Evolutionary conservation across 768 basidiomycete species (phyloP).

Genomic region (Galerina sulciceps): DNA sequence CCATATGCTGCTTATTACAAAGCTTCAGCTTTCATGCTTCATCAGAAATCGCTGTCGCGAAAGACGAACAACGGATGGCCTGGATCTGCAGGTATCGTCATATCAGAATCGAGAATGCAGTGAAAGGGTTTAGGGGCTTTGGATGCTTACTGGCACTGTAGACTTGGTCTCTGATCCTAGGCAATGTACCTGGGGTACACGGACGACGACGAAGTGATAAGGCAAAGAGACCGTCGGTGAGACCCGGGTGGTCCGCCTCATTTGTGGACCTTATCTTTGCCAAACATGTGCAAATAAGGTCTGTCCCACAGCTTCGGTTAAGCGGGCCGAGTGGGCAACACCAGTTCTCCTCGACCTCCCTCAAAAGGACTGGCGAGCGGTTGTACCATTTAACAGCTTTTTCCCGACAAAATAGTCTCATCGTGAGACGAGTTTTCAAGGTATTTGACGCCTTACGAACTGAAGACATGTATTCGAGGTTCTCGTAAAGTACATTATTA

Average conservation of each 20-base stretch:
- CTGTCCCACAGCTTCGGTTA: slow-evolving; percentile 1
- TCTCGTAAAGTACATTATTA: too few species aligned
- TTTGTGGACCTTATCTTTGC: slow-evolving; percentile 16
- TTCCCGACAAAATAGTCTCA: too few species aligned
- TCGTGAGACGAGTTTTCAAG: too few species aligned
- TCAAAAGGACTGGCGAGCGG: too few species aligned
- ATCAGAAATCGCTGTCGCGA: background rate
- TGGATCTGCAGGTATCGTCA: slow-evolving; percentile 3
- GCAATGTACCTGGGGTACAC: slow-evolving; percentile 35
- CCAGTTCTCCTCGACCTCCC: too few species aligned
- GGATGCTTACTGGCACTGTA: slow-evolving; percentile 26
- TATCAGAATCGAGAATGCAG: slow-evolving; percentile 1
- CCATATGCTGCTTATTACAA: slow-evolving; percentile 20
- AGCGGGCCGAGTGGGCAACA: background rate
- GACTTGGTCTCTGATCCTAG: slow-evolving; percentile 35
- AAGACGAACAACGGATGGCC: slow-evolving; percentile 9
- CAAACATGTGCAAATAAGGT: slow-evolving; percentile 19
- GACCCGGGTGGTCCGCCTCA: slow-evolving; percentile 25
- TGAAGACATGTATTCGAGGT: too few species aligned
- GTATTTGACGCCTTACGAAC: too few species aligned
- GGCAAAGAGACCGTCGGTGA: slow-evolving; percentile 27
- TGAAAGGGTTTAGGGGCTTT: slow-evolving; percentile 21
- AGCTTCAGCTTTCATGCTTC: slow-evolving; percentile 11
- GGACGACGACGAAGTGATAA: slow-evolving; percentile 29
- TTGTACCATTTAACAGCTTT: too few species aligned